phyloP scores from a whole-genome alignment of 257 asterid genomes.

The Fraxinus pennsylvanica region DNA sequence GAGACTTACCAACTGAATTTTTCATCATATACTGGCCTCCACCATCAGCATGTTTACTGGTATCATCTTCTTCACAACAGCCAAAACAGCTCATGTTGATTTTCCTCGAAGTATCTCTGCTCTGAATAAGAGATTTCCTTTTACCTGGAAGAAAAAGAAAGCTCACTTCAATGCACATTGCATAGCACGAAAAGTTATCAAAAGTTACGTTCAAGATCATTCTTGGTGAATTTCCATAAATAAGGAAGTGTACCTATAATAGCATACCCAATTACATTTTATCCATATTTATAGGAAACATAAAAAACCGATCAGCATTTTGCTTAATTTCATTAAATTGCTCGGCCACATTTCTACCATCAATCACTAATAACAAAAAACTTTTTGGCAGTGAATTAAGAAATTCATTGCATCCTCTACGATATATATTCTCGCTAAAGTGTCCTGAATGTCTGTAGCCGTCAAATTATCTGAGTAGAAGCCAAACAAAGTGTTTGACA shows the following conservation, averaged over 20 bases:
- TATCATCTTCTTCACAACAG: slow-evolving; percentile 69
- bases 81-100: slow-evolving; percentile 65
- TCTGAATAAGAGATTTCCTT: slow-evolving; percentile 15
- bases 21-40: slow-evolving; percentile 53
- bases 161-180: background rate
- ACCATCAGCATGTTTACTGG: slow-evolving; percentile 53
- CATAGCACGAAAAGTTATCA: background rate
- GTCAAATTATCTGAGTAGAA: background rate
- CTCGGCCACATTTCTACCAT: background rate
- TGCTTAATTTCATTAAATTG: background rate
- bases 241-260: too few species aligned
- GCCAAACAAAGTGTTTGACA: background rate
- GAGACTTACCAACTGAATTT: slow-evolving; percentile 55
- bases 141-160: slow-evolving; percentile 22
- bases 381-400: background rate
- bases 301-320: background rate
- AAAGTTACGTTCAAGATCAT: too few species aligned
- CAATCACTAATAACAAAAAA: background rate
- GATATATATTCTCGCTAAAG: too few species aligned
- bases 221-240: too few species aligned
- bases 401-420: background rate
- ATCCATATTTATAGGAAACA: background rate
- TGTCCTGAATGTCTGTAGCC: background rate
- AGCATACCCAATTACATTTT: background rate
- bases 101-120: slow-evolving; percentile 19